Percentiles rank a stretch among this genome's conserved stretches.
Conservation (phyloP, 495 filamentous ascomycete species). For the Aspergillus ostianus region DNA sequence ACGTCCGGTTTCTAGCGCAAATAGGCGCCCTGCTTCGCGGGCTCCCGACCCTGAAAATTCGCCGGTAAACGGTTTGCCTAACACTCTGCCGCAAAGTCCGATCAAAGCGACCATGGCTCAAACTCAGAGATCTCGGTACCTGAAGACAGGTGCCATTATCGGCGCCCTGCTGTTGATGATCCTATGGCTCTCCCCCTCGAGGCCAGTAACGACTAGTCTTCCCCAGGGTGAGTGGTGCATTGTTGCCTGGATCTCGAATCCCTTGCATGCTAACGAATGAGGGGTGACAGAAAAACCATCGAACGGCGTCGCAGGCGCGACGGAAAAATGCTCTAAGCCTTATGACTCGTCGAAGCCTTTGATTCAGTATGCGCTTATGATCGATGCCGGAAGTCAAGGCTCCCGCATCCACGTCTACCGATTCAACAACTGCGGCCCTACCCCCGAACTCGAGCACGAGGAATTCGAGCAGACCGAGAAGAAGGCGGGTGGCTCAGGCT, state of each 20-base stretch:
- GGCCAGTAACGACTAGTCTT: slow-evolving; percentile 34
- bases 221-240: slow-evolving; percentile 35
- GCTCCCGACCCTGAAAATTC: slow-evolving; percentile 22
- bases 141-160: slow-evolving; percentile 81
- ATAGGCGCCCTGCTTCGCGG: slow-evolving; percentile 36
- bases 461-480: slow-evolving; percentile 86
- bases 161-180: slow-evolving; percentile 71
- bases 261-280: slow-evolving; percentile 3
- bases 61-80: slow-evolving; percentile 12
- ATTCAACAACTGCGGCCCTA: slow-evolving; percentile 96
- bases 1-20: slow-evolving; percentile 22
- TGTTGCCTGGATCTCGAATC: not conserved
- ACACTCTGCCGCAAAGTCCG: slow-evolving; percentile 20
- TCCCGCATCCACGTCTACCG: slow-evolving; percentile 97
- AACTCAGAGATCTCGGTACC: slow-evolving; percentile 70
- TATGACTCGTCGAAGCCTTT: slow-evolving; percentile 83
- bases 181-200: slow-evolving; percentile 68
- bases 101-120: slow-evolving; percentile 56
- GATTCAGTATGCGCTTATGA: slow-evolving; percentile 96
- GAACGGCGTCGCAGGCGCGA: slow-evolving; percentile 20
- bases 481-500: slow-evolving; percentile 71
- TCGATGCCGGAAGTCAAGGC: slow-evolving; percentile 96
- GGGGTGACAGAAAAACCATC: slow-evolving; percentile 26
- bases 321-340: slow-evolving; percentile 72
- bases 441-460: slow-evolving; percentile 92